Conservation (phyloP, 345 rosid species). For the Arabidopsis arenosa region DNA sequence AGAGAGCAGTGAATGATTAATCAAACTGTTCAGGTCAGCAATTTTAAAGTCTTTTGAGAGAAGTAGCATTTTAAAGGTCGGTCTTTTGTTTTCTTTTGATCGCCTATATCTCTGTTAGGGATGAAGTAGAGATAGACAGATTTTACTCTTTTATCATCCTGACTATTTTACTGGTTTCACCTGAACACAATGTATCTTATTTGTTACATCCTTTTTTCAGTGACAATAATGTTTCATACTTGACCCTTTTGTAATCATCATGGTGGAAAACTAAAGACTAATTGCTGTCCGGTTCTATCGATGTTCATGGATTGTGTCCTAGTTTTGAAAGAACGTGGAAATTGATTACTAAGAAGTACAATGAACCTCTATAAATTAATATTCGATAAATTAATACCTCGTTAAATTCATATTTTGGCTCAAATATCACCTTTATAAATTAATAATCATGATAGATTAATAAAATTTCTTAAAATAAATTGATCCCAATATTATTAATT, state of each 20-base stretch:
- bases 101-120: constrained; percentile 33
- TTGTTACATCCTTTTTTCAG: neutral
- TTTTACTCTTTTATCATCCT: constrained; percentile 27
- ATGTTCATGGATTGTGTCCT: neutral
- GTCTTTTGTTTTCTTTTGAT: constrained; percentile 42
- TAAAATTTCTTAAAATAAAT: too few relatives aligned
- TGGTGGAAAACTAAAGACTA: neutral
- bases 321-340: neutral
- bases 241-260: neutral
- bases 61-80: constrained; percentile 27
- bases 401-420: too few relatives aligned
- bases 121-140: constrained; percentile 28
- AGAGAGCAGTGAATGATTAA: constrained; percentile 49
- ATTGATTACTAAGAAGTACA: too few relatives aligned
- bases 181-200: constrained; percentile 26
- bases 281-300: neutral
- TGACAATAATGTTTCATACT: constrained; percentile 23
- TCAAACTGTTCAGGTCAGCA: constrained; percentile 16
- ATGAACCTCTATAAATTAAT: too few relatives aligned
- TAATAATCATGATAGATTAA: too few relatives aligned
- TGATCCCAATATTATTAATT: too few relatives aligned
- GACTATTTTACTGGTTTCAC: constrained; percentile 32
- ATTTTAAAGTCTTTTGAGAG: neutral
- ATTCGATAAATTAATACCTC: too few relatives aligned
- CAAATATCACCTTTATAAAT: too few relatives aligned